Evolutionary conservation across 73 alveolate species (phyloP), one percentile per base, ranked within the genome.

Genomic region (Tetrahymena elliotti): DNA sequence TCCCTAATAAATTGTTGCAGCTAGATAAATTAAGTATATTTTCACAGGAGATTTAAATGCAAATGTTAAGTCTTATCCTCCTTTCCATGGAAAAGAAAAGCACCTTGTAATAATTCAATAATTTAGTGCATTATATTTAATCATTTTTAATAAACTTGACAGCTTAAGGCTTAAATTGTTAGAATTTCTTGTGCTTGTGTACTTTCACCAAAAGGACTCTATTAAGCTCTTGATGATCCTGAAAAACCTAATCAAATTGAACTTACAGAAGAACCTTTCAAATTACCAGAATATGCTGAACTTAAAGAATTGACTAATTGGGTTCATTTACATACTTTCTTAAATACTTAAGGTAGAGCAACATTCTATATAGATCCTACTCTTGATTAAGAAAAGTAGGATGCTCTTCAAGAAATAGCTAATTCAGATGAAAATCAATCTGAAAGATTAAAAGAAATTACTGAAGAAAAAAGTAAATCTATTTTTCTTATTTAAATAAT

Each of bases 1-100:
- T 83, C 99, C 99, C n/a, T 97, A 97, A 53, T 99, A 99, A 93
- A 95, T 98, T 33, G 93, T 38, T 41, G 98, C 96, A 7, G 97
- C 99, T 52, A 98, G 99, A 93, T 88, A 94, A 93, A 98, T 99
- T 84, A 99, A 98, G 96, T 97, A 99, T 96, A 93, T 98, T 33
- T 96, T 98, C 83, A 99, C 99, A 68, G 99, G 99, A 41, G 97
- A 98, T 94, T 96, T 98, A 93, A 98, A 98, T 84, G 98, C 98
- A 38, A 94, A 96, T 37, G 97, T 99, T 40, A 93, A 95, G 94
- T 95, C 99, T 38, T 98, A 98, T 97, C 99, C 99, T 33, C 98
- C 98, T 22, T 99, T 99, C 97, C 97, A 97, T 35, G 99, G 99
- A 33, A 97, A 97, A 47, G 99, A 99, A 96, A 97, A 98, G 95